Evolutionary conservation across 1,139 yeast species (phyloP), one percentile per base, ranked within the genome.

Genomic region (Taphrina confusa): DNA sequence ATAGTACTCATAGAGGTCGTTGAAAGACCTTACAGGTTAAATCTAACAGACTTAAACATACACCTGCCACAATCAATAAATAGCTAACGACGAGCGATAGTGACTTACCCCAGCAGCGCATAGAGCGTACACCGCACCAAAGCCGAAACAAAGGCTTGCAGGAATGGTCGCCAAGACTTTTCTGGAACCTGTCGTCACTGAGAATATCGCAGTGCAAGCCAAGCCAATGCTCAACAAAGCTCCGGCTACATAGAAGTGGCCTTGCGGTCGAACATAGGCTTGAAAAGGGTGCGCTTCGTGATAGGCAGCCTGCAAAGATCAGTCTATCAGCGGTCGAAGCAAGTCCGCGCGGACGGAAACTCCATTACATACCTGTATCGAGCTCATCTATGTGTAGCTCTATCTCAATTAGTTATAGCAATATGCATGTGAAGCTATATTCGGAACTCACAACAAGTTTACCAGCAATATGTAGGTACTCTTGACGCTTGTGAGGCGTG

Each of bases 141-240:
- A 54, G 4, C 51, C 58, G 16, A 34, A 44, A 25, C n/a, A 33
- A 16, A 44, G 34, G 18, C 58, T 54, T n/a, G 51, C 40, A 11
- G 51, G 51, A 16, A 42, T 2, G n/a, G 23, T 27, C 12, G 20
- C 22, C 12, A 34, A 20, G 6, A 34, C 8, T 28, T 34, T 36
- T 12, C 14, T 30, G 14, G 45, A 14, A 5, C 51, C 51, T 6
- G 9, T 33, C 34, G 51, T 36, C 42, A 54, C 18, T 14, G 58
- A 42, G 31, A 57, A 65, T 39, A 60, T n/a, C 12, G 63, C 65
- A 18, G 65, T 60, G 22, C 60, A 42, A 2, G 54, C 37, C 16
- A 63, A 36, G 56, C 65, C 66, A 14, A 60, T 12, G 12, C 62
- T 14, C 34, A 64, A 49, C 6, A 64, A 50, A 9, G 57, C 33